A percentile compares a stretch with the other conserved stretches of the same genome.
Conservation (phyloP, 2,329 filamentous ascomycete genomes). For the Phialemoniopsis sp. region DNA sequence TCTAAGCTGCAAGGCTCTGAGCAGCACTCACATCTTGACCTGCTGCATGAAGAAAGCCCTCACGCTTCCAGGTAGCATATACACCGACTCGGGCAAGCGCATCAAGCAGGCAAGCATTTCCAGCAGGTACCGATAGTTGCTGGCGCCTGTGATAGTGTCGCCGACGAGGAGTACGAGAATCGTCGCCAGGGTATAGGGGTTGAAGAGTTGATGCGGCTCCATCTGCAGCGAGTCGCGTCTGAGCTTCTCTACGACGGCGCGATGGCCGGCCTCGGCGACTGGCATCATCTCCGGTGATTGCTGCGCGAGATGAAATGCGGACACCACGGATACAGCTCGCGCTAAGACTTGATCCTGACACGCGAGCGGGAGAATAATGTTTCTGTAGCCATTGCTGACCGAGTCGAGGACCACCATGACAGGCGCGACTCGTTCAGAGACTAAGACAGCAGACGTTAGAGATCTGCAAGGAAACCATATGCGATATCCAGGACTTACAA, state of each 20-base stretch:
- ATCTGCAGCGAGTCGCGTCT: conserved; percentile 21
- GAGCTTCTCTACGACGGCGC: conserved; percentile 28
- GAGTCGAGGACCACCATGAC: conserved; percentile 33
- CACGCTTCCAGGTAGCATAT: conserved; percentile 9
- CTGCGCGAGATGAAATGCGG: conserved; percentile 10
- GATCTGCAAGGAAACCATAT: neutral
- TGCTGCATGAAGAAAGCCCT: conserved; percentile 23
- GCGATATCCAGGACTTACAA: too few species aligned
- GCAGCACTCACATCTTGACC: conserved; percentile 19
- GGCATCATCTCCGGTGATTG: conserved; percentile 20
- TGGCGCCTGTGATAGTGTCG: conserved; percentile 33
- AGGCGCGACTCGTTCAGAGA: conserved; percentile 28
- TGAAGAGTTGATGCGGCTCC: conserved; percentile 24
- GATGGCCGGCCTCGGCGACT: conserved; percentile 25
- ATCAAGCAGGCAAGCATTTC: conserved; percentile 27
- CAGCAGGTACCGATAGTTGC: conserved; percentile 28
- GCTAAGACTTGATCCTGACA: conserved; percentile 26
- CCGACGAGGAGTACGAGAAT: conserved; percentile 32
- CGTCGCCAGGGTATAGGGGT: conserved; percentile 27
- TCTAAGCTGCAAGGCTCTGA: conserved; percentile 14
- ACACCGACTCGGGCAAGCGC: conserved; percentile 12
- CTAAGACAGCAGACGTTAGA: conserved; percentile 10
- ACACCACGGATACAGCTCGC: conserved; percentile 30
- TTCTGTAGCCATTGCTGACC: conserved; percentile 28
- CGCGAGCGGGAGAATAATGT: conserved; percentile 32